Percentiles rank a stretch among this genome's conserved stretches.
Conservation (phyloP, 2,329 filamentous ascomycete species). For the Penicillium sp. region DNA sequence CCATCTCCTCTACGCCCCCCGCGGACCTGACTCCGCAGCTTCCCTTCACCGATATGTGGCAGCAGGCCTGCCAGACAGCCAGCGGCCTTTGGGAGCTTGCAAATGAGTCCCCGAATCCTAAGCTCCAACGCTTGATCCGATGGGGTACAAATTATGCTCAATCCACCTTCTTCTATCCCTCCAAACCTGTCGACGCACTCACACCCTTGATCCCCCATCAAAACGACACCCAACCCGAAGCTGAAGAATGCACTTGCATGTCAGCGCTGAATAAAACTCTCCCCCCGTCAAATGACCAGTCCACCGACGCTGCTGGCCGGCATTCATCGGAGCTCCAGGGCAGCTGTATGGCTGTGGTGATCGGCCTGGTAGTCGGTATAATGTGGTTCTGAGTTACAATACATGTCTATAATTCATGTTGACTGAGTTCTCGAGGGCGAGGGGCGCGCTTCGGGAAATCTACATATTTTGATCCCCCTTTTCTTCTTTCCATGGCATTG, state of each 20-base stretch:
- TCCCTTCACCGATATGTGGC: slow-evolving; percentile 24
- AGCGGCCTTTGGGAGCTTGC: slow-evolving; percentile 13
- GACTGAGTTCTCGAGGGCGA: neutral
- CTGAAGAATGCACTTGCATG: neutral
- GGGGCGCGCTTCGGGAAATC: neutral
- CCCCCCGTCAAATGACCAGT: slow-evolving; percentile 18
- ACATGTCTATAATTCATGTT: neutral
- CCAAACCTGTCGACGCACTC: neutral
- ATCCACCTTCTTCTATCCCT: neutral
- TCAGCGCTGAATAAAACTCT: slow-evolving; percentile 6
- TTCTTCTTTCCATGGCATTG: neutral
- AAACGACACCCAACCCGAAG: neutral
- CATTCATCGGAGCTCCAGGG: slow-evolving; percentile 31
- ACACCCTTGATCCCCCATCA: neutral
- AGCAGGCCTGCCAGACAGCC: slow-evolving; percentile 33
- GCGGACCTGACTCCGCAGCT: slow-evolving; percentile 6
- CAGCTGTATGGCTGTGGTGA: slow-evolving; percentile 40
- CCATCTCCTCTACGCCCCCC: slow-evolving; percentile 1
- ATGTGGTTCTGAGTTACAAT: slow-evolving; percentile 33
- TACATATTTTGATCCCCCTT: neutral
- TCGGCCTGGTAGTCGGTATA: slow-evolving; percentile 37
- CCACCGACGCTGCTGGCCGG: slow-evolving; percentile 26
- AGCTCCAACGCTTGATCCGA: slow-evolving; percentile 2
- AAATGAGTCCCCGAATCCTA: neutral
- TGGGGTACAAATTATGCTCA: slow-evolving; percentile 2